Conservation (phyloP, 805 yeast species). For the Candida parachauliodes region DNA sequence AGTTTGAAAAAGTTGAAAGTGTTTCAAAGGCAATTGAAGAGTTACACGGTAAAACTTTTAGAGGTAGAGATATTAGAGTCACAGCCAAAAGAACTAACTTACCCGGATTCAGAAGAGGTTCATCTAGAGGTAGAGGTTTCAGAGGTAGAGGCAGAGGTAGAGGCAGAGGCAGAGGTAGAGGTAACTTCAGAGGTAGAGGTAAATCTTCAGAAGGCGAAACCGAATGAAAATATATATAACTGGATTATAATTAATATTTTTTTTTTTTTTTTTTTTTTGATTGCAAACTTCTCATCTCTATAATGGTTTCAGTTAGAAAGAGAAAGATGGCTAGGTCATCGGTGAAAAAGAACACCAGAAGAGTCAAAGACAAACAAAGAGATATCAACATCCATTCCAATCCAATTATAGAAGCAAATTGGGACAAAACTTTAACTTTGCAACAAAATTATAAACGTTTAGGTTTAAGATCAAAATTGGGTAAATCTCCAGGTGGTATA, state of each 20-base stretch:
- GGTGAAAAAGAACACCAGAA: constrained; percentile 65
- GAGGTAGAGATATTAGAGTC: constrained; percentile 47
- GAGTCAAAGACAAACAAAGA: constrained; percentile 66
- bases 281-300: background rate
- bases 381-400: constrained; percentile 64
- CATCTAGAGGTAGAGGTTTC: constrained; percentile 31
- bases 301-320: constrained; percentile 74
- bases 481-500: constrained; percentile 74
- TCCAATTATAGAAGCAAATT: constrained; percentile 80
- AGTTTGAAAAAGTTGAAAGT: constrained; percentile 43
- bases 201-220: constrained; percentile 15
- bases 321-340: constrained; percentile 79
- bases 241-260: background rate
- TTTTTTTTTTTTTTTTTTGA: background rate
- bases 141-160: constrained; percentile 18
- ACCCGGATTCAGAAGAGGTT: constrained; percentile 41
- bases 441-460: constrained; percentile 81
- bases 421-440: constrained; percentile 82
- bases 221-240: constrained; percentile 3
- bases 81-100: constrained; percentile 51
- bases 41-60: constrained; percentile 39
- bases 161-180: constrained; percentile 10
- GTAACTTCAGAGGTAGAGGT: constrained; percentile 22
- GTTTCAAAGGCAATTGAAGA: constrained; percentile 45
- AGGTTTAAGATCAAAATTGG: constrained; percentile 70